These are phyloP conservation scores for Theileria annulata DNA, from an alignment of 169 alveolate species.

Conservation along the genomic window DNA sequence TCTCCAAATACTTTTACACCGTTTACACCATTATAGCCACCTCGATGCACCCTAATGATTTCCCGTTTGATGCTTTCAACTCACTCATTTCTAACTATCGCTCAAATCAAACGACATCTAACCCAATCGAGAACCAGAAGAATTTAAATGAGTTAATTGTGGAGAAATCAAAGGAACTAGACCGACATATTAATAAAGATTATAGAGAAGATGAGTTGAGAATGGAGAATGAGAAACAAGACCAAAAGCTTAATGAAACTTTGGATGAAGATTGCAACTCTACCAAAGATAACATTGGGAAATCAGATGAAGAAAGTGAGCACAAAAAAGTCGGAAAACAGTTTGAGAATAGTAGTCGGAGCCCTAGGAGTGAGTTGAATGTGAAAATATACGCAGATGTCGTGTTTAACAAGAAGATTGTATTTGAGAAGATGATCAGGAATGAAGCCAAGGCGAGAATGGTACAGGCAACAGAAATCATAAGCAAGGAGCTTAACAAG, in stretches of 20 bases:
- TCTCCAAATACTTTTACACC: constrained; percentile 51
- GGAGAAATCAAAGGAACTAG: neutral
- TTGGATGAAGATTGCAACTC: neutral
- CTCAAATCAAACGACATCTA: neutral
- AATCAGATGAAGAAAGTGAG: too few relatives aligned
- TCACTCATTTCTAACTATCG: neutral
- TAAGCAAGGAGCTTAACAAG: neutral
- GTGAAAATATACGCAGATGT: constrained; percentile 38
- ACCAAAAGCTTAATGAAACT: neutral
- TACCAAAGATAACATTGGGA: neutral
- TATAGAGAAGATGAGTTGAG: neutral
- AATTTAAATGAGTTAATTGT: neutral
- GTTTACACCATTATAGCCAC: constrained; percentile 48
- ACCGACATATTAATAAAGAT: too few relatives aligned
- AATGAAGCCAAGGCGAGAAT: constrained; percentile 44
- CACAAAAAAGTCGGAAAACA: too few relatives aligned
- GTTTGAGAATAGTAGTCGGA: too few relatives aligned
- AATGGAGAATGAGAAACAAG: neutral
- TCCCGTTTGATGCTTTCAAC: neutral
- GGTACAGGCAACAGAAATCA: constrained; percentile 7
- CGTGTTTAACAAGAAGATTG: constrained; percentile 32
- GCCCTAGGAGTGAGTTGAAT: neutral
- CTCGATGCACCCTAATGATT: neutral
- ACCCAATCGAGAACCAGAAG: neutral
- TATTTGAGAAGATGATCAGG: constrained; percentile 37